phyloP scores from a whole-genome alignment of 306 rosid species.

The Luffa aegyptiaca region DNA sequence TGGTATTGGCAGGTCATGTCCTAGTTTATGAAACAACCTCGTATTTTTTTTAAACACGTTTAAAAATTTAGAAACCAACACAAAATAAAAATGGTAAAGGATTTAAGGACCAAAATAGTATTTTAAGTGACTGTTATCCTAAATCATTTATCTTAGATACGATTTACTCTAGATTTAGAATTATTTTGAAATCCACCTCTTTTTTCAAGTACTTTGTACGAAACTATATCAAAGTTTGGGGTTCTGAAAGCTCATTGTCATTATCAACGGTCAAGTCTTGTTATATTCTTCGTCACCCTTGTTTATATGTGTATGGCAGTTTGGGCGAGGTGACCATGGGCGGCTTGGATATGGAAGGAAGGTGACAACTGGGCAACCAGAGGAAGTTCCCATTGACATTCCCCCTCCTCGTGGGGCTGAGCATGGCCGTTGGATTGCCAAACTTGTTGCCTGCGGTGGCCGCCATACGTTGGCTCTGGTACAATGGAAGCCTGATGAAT shows the following conservation, averaged over 20 bases:
- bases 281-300: background rate
- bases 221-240: background rate
- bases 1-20: background rate
- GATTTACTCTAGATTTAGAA: background rate
- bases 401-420: conserved; percentile 29
- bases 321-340: conserved; percentile 96
- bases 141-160: background rate
- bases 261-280: background rate
- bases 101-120: background rate
- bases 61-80: no score
- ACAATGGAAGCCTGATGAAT: conserved; percentile 52
- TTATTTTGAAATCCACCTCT: background rate
- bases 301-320: conserved; percentile 26
- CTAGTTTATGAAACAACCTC: background rate
- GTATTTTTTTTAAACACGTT: no score
- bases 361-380: conserved; percentile 88
- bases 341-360: conserved; percentile 97
- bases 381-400: conserved; percentile 73
- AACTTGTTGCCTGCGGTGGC: conserved; percentile 90
- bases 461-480: conserved; percentile 87
- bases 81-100: background rate
- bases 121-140: background rate
- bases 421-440: conserved; percentile 61
- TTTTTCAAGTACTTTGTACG: background rate
- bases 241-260: background rate